Evolutionary conservation across 78 protist genomes (phyloP), one percentile per base, ranked within the genome.

Genomic region (Pigoraptor vietnamica): DNA sequence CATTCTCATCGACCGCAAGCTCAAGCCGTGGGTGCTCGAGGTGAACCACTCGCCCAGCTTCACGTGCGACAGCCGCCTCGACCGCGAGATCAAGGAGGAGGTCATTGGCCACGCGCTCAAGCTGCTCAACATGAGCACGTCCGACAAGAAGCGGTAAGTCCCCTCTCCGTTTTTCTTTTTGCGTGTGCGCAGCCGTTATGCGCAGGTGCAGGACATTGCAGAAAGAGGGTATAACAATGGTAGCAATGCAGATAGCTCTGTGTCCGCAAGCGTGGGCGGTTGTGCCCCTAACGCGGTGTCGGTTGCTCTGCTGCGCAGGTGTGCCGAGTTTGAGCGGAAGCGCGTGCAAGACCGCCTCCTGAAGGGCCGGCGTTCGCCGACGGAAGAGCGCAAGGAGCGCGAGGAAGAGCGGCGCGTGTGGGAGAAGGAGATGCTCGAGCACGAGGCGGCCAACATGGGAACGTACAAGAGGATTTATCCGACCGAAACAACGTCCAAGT

Each of bases 21-120:
- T 87, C 37, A 32, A n/a, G n/a, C 95, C 93, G 40, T 94, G 93
- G 93, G 89, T 94, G 23, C 0, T 94, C 2, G 96, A 94, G 32
- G 92, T 94, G 38, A 96, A 96, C 91, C 92, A 91, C 35, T 81
- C 92, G 35, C 98, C 98, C 36, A 84, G 94, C 24, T 91, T 95
- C 91, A 48, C 56, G 32, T 40, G 91, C 19, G 95, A 93, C 36
- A 23, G 82, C 23, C 39, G 23, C 2, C 29, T 79, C 87, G 92
- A 90, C 40, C 0, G 81, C 23, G 40, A 79, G 24, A 37, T 90
- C 86, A 90, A 90, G 87, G 24, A 79, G 82, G 84, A 35, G 55
- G 81, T 90, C 37, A 2, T 90, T 33, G 29, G n/a, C 39, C 6
- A 40, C 83, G 67, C 82, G 14, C 81, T 89, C 84, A 6, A 33